Conservation (phyloP, 345 rosid genomes). For the Bretschneidera sinensis region DNA sequence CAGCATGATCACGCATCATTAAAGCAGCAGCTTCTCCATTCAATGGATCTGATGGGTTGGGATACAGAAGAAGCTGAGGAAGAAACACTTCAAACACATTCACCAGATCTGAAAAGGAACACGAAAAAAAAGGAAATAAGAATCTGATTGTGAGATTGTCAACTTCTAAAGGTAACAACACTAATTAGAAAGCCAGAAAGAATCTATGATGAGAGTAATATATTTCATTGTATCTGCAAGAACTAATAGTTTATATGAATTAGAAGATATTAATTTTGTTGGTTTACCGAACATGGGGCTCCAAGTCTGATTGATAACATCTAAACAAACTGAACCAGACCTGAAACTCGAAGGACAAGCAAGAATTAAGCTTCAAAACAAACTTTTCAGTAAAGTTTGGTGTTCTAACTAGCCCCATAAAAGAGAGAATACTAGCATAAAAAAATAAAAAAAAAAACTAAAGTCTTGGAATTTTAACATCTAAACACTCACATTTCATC, state of each 20-base stretch:
- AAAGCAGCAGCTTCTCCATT: constrained; percentile 97
- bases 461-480: constrained; percentile 8
- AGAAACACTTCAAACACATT: constrained; percentile 96
- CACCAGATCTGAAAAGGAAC: constrained; percentile 65
- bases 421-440: background rate
- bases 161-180: constrained; percentile 5
- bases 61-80: constrained; percentile 97
- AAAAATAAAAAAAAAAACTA: constrained; percentile 9
- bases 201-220: constrained; percentile 4
- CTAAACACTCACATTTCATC: constrained; percentile 82
- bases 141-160: constrained; percentile 4
- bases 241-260: too few relatives aligned
- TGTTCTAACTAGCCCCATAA: background rate
- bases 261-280: constrained; percentile 1
- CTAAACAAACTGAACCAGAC: constrained; percentile 96
- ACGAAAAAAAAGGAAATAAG: background rate
- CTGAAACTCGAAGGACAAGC: constrained; percentile 41
- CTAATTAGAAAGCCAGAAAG: constrained; percentile 4
- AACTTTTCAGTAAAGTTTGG: background rate
- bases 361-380: constrained; percentile 9
- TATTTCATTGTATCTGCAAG: background rate
- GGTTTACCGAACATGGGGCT: constrained; percentile 96
- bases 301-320: constrained; percentile 97
- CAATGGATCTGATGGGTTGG: constrained; percentile 94
- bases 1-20: constrained; percentile 83